These are phyloP conservation scores for Starmera caribaea DNA, from an alignment of 805 yeast genomes.

Conservation along the genomic window DNA sequence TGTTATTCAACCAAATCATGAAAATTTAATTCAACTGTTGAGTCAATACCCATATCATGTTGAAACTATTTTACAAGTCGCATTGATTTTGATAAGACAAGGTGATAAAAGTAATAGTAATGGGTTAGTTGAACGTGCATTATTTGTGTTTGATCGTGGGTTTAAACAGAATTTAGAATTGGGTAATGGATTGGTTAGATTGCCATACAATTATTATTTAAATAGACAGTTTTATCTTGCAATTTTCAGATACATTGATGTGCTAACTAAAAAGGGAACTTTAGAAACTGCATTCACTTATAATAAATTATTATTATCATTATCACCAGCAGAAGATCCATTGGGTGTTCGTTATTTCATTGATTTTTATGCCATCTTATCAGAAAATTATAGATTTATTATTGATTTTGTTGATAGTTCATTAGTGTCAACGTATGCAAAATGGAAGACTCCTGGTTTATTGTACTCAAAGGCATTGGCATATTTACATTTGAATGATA, in stretches of 20 bases:
- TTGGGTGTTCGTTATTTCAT: constrained; percentile 75
- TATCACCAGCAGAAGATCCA: constrained; percentile 76
- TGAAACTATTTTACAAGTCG: constrained; percentile 70
- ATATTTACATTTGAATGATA: constrained; percentile 32
- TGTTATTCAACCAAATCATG: constrained; percentile 71
- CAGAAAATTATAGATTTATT: constrained; percentile 56
- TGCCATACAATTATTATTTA: constrained; percentile 67
- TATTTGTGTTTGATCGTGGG: constrained; percentile 73
- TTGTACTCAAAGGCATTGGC: constrained; percentile 61
- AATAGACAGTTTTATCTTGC: constrained; percentile 73
- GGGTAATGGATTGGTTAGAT: constrained; percentile 43
- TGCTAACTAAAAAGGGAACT: constrained; percentile 69
- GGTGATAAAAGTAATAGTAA: constrained; percentile 64
- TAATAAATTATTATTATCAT: constrained; percentile 57
- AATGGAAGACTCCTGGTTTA: constrained; percentile 68
- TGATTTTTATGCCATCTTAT: constrained; percentile 64
- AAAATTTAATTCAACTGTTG: constrained; percentile 46
- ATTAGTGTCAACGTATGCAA: constrained; percentile 42
- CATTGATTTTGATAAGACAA: constrained; percentile 63
- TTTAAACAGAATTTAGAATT: constrained; percentile 51
- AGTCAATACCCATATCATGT: constrained; percentile 64
- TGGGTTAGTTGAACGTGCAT: constrained; percentile 66
- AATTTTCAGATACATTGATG: constrained; percentile 60
- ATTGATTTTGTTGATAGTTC: constrained; percentile 48
- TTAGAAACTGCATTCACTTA: constrained; percentile 68